Percentiles rank a stretch among this genome's conserved stretches.
phyloP scores from a whole-genome alignment of 768 basidiomycete genomes.

The Rhodotorula toruloides region DNA sequence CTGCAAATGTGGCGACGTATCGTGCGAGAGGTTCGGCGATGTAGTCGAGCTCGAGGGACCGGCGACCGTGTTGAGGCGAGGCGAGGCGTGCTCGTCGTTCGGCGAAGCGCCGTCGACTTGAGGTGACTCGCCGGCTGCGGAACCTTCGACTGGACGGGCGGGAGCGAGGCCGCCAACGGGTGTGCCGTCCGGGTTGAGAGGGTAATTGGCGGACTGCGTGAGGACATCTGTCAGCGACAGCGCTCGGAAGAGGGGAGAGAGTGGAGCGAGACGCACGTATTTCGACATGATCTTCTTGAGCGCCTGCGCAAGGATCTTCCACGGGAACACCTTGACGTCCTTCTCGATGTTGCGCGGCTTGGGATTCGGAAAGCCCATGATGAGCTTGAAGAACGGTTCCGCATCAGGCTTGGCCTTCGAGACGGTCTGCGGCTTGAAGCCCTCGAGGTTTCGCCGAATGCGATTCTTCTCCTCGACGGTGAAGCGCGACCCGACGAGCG shows the following conservation, averaged over 20 bases:
- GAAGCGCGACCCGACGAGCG: slow-evolving; percentile 66
- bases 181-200: slow-evolving; percentile 2
- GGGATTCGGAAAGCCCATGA: slow-evolving; percentile 91
- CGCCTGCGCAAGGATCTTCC: slow-evolving; percentile 50
- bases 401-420: slow-evolving; percentile 75
- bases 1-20: background rate
- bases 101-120: background rate
- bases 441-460: slow-evolving; percentile 88
- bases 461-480: slow-evolving; percentile 95
- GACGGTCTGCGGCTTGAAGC: slow-evolving; percentile 81
- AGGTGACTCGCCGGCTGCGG: too few relatives aligned
- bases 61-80: too few relatives aligned
- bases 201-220: slow-evolving; percentile 27
- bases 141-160: background rate
- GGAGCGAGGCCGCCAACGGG: background rate
- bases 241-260: background rate
- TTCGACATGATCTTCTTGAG: slow-evolving; percentile 52
- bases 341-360: slow-evolving; percentile 97
- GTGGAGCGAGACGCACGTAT: slow-evolving; percentile 45
- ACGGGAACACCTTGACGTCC: slow-evolving; percentile 63
- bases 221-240: background rate
- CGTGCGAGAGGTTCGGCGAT: background rate
- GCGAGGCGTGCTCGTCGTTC: too few relatives aligned
- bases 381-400: slow-evolving; percentile 84
- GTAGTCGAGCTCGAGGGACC: too few relatives aligned